phyloP scores from a whole-genome alignment of 768 basidiomycete species.

The Agrocybe pediades region DNA sequence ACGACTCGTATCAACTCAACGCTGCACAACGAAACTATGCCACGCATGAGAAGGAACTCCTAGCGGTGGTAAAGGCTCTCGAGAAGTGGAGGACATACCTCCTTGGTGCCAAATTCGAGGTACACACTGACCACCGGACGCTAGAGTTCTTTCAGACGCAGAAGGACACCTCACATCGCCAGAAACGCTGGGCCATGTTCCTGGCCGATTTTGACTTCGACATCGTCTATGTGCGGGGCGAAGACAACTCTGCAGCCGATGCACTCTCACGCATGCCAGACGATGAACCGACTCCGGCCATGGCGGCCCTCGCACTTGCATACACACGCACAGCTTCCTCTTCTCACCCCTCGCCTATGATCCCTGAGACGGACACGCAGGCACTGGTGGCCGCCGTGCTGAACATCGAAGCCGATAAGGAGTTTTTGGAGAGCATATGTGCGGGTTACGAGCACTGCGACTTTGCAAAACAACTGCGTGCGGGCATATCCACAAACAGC shows the following conservation, averaged over 20 bases:
- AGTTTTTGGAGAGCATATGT: background rate
- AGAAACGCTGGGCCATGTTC: slow-evolving; percentile 33
- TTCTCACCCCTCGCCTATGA: too few relatives aligned
- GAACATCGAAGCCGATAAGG: background rate
- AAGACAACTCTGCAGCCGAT: slow-evolving; percentile 36
- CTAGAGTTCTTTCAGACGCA: slow-evolving; percentile 34
- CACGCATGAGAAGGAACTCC: slow-evolving; percentile 37
- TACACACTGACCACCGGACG: slow-evolving; percentile 38
- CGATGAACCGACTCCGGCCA: background rate
- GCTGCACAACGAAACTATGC: slow-evolving; percentile 34
- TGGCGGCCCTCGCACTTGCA: slow-evolving; percentile 6
- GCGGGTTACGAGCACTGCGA: background rate
- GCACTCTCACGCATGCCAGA: slow-evolving; percentile 30
- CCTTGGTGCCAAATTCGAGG: slow-evolving; percentile 14
- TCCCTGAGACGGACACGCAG: too few relatives aligned
- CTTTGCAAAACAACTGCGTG: background rate
- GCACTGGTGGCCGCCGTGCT: background rate
- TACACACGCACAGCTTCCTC: background rate
- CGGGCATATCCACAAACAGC: background rate
- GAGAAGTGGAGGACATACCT: slow-evolving; percentile 23
- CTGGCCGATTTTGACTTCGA: slow-evolving; percentile 35
- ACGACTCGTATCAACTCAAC: slow-evolving; percentile 27
- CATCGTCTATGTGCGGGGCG: slow-evolving; percentile 35
- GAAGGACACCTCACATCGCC: slow-evolving; percentile 27
- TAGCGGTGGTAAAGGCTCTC: slow-evolving; percentile 34